Percentiles rank a stretch among this genome's conserved stretches.
Evolutionary conservation across 108 stramenopile species (phyloP).

Genomic region (Nannochloropsis granulata): DNA sequence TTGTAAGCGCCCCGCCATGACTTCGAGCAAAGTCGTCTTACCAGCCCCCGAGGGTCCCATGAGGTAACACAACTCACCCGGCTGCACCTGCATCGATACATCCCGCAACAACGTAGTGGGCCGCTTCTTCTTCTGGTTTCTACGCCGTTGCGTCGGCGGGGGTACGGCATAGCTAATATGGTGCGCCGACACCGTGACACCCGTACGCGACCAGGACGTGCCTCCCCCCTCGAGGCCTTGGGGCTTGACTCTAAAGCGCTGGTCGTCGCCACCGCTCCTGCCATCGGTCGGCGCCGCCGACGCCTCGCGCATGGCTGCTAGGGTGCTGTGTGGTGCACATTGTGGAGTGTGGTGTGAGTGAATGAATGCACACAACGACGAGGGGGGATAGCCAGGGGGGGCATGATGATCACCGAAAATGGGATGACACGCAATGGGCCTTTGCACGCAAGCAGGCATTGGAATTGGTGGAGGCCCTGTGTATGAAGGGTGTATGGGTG

Average conservation of each 20-base stretch:
- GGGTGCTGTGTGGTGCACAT: too few relatives aligned
- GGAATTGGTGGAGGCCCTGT: too few relatives aligned
- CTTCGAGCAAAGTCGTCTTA: slow-evolving; percentile 58
- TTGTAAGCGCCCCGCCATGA: slow-evolving; percentile 60
- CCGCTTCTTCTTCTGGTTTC: not conserved
- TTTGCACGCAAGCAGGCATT: too few relatives aligned
- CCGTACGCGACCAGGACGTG: not conserved
- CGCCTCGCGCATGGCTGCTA: too few relatives aligned
- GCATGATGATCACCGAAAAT: too few relatives aligned
- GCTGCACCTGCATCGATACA: not conserved
- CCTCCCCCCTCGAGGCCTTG: not conserved
- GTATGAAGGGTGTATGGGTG: too few relatives aligned
- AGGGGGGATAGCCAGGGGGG: too few relatives aligned
- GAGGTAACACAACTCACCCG: not conserved
- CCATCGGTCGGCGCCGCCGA: too few relatives aligned
- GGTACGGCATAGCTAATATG: not conserved
- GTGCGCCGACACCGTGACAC: not conserved
- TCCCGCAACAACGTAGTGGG: not conserved
- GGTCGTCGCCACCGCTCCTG: not conserved
- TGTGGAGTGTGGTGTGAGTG: too few relatives aligned
- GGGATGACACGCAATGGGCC: too few relatives aligned
- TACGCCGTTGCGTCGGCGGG: not conserved
- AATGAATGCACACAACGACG: too few relatives aligned
- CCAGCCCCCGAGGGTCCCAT: slow-evolving; percentile 9
- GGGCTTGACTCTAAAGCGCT: not conserved